Base-by-base conservation (phyloP, 495 filamentous ascomycete species). In the Tuber aestivum region DNA sequence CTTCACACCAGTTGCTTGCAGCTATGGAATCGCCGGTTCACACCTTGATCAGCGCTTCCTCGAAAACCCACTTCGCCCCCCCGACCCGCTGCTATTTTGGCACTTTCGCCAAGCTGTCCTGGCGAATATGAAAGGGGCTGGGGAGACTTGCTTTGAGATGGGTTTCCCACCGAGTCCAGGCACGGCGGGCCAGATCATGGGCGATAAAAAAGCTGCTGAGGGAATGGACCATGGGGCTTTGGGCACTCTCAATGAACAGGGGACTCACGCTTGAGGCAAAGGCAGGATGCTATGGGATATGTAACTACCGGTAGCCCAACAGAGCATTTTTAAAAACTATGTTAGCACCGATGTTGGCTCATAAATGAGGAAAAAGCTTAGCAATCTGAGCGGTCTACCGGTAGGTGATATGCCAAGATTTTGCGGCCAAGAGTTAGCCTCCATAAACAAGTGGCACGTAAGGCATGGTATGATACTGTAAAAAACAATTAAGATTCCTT, bases 131-230 rank as follows among this genome's bases (percentile, higher is more conserved):
- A 75, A 69, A 50, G 41, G 74, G 12, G 74, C 23, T 56, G 76
- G 74, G 18, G 76, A 71, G 73, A 37, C 74, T 71, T 48, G 42
- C 2, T 75, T 42, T 75, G 74, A 71, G 35, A 73, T 81, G 78
- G 85, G 85, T 78, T 85, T 86, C 72, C 84, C 84, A 48, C 79
- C 81, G 45, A 82, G 85, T 38, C 80, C 81, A 70, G 84, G 84
- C 80, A 84, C 83, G 76, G 72, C 85, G 42, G 77, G 76, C 72
- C 82, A 84, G 70, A 84, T 85, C 71, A 76, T 80, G 65, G 73
- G 77, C 40, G 83, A 79, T 69, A 79, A 83, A 69, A 83, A 80
- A 75, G 77, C 80, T 14, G 50, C 23, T 12, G 79, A 84, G 79
- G 78, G 84, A 73, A 79, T 85, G 76, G 82, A 84, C 75, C 82